Conservation (phyloP, 495 filamentous ascomycete species). For the Aspergillus sparsus region DNA sequence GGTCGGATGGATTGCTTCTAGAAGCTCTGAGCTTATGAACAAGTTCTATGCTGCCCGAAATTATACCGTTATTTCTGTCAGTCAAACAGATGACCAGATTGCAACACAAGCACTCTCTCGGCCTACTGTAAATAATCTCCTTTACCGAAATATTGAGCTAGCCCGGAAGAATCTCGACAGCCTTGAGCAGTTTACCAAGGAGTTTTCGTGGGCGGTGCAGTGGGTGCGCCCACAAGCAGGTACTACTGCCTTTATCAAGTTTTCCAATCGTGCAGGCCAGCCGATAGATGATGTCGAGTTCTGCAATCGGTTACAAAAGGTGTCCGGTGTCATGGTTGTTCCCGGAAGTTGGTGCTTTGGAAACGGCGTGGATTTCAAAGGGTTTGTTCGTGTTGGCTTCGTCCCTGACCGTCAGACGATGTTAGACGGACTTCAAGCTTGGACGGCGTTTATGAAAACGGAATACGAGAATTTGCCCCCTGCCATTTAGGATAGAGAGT, state of each 20-base stretch:
- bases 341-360: conserved; percentile 80
- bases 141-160: conserved; percentile 68
- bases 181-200: conserved; percentile 68
- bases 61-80: conserved; percentile 85
- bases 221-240: conserved; percentile 81
- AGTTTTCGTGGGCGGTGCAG: conserved; percentile 60
- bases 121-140: conserved; percentile 61
- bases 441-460: not conserved
- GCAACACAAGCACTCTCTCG: conserved; percentile 71
- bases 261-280: conserved; percentile 57
- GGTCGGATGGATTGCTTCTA: conserved; percentile 79
- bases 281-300: conserved; percentile 72
- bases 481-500: not conserved
- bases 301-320: conserved; percentile 66
- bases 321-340: conserved; percentile 73
- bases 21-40: conserved; percentile 61
- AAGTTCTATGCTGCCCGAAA: conserved; percentile 64
- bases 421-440: not conserved
- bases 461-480: not conserved
- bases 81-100: conserved; percentile 77
- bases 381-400: conserved; percentile 80
- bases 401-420: conserved; percentile 30
- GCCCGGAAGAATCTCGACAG: conserved; percentile 70
- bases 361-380: conserved; percentile 65
- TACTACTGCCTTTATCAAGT: conserved; percentile 78